phyloP scores from a whole-genome alignment of 176 grass and related monocot genomes.

The Oryza rufipogon region DNA sequence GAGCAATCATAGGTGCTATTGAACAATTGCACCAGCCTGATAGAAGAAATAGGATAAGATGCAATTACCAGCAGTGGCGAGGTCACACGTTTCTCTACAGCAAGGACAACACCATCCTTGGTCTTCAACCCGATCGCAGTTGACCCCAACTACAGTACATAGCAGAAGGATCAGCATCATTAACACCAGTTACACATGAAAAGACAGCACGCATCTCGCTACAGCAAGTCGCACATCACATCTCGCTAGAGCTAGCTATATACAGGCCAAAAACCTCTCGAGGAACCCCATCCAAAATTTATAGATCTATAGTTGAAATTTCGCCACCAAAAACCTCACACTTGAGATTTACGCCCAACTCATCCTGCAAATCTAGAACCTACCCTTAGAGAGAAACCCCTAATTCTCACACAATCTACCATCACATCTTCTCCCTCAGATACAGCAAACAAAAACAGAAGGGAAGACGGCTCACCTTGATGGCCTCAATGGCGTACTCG shows the following conservation, averaged over 20 bases:
- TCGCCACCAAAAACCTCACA: not conserved
- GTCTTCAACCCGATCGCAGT: constrained; percentile 91
- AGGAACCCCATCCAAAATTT: not conserved
- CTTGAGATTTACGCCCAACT: constrained; percentile 7
- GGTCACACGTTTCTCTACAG: constrained; percentile 97
- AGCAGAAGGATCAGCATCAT: constrained; percentile 16
- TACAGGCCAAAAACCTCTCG: not conserved
- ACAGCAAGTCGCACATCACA: not conserved
- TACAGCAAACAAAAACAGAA: not conserved
- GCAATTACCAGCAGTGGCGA: constrained; percentile 77
- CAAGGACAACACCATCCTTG: constrained; percentile 87
- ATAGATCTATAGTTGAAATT: not conserved
- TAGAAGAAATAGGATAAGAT: not conserved
- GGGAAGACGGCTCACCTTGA: constrained; percentile 57
- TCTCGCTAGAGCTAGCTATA: not conserved
- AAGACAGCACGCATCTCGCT: not conserved
- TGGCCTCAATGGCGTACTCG: constrained; percentile 97
- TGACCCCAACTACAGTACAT: constrained; percentile 69
- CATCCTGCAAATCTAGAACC: not conserved
- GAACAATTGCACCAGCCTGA: not conserved
- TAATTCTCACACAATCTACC: not conserved
- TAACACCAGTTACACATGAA: not conserved
- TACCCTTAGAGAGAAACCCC: not conserved
- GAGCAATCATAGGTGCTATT: not conserved
- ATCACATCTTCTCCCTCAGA: not conserved